Percentiles rank a stretch among this genome's conserved stretches.
Conservation (phyloP, 2,329 filamentous ascomycete genomes). For the Incumbomyces delicatus region DNA sequence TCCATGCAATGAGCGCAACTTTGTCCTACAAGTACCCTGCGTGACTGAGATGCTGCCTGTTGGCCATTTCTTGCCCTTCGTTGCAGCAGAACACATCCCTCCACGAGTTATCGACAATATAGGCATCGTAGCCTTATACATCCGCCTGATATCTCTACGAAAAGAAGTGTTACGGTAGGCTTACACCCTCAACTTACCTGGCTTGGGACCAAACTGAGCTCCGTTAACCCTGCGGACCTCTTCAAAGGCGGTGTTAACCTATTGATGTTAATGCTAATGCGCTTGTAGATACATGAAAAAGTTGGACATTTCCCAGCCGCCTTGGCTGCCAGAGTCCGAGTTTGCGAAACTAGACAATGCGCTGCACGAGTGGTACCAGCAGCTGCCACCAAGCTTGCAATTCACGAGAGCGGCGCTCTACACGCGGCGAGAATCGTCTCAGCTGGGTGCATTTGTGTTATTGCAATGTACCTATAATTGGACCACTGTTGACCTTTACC, state of each 20-base stretch:
- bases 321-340: constrained; percentile 37
- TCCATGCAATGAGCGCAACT: constrained; percentile 24
- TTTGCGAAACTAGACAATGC: constrained; percentile 35
- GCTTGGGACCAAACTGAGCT: too few species aligned
- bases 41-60: constrained; percentile 23
- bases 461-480: constrained; percentile 41
- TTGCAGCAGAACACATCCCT: constrained; percentile 6
- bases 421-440: constrained; percentile 38
- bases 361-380: constrained; percentile 32
- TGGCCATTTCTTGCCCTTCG: constrained; percentile 15
- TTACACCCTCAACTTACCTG: too few species aligned
- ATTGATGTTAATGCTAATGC: constrained; percentile 4
- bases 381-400: constrained; percentile 36
- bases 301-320: constrained; percentile 30
- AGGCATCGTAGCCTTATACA: constrained; percentile 7
- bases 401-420: constrained; percentile 39
- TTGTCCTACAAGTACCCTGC: constrained; percentile 23
- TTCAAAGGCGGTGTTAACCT: not conserved
- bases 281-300: constrained; percentile 32
- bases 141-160: constrained; percentile 7
- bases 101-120: constrained; percentile 8
- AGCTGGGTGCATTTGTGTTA: constrained; percentile 37
- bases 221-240: too few species aligned
- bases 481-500: constrained; percentile 38
- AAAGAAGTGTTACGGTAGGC: constrained; percentile 7